Conservation (phyloP, 805 yeast species). For the Candida pseudoglaebosa region DNA sequence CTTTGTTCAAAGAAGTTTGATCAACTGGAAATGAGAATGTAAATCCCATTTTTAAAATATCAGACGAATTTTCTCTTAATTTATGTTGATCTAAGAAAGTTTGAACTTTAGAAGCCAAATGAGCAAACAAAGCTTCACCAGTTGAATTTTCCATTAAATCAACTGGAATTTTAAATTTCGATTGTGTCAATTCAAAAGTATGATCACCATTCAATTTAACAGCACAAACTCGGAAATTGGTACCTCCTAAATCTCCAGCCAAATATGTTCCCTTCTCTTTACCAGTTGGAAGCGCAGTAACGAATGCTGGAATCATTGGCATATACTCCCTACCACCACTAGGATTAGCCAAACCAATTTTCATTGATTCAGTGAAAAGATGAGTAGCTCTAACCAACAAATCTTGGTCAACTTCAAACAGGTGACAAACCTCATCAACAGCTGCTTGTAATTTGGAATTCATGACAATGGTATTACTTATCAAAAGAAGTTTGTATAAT, state of each 20-base stretch:
- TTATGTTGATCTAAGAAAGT: slow-evolving; percentile 67
- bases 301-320: slow-evolving; percentile 94
- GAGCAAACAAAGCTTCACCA: slow-evolving; percentile 64
- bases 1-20: slow-evolving; percentile 76
- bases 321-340: slow-evolving; percentile 38
- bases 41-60: slow-evolving; percentile 72
- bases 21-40: slow-evolving; percentile 92
- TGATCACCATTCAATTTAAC: slow-evolving; percentile 73
- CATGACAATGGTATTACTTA: slow-evolving; percentile 10
- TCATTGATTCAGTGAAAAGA: slow-evolving; percentile 58
- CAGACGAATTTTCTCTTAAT: slow-evolving; percentile 31
- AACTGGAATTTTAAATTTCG: slow-evolving; percentile 74
- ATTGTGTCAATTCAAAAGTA: slow-evolving; percentile 72
- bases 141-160: slow-evolving; percentile 66
- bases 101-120: slow-evolving; percentile 67
- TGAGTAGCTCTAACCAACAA: slow-evolving; percentile 46
- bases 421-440: slow-evolving; percentile 33
- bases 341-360: slow-evolving; percentile 50
- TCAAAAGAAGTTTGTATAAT: neutral
- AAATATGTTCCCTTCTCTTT: slow-evolving; percentile 74
- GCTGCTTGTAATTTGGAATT: slow-evolving; percentile 21
- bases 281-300: slow-evolving; percentile 82
- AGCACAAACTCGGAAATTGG: slow-evolving; percentile 93
- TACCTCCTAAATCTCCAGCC: slow-evolving; percentile 96
- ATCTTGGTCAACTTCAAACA: slow-evolving; percentile 40